phyloP scores from a whole-genome alignment of 495 filamentous ascomycete genomes.

The Neurospora sp. region DNA sequence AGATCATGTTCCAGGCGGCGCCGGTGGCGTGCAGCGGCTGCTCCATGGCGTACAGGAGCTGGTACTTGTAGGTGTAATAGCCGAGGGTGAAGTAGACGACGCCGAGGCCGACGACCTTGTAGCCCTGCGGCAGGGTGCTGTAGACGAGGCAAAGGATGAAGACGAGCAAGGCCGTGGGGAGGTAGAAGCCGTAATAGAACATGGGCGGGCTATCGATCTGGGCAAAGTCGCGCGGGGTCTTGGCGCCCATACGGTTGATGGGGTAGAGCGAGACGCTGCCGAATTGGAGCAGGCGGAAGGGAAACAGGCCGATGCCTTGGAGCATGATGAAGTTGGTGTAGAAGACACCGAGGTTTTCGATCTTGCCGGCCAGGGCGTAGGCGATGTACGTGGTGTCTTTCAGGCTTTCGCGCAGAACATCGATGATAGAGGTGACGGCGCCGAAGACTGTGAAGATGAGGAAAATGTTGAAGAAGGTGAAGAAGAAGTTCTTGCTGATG shows the following conservation, averaged over 20 bases:
- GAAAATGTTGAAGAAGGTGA: conserved; percentile 98
- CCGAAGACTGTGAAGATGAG: conserved; percentile 87
- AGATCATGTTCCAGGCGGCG: conserved; percentile 89
- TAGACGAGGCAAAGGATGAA: conserved; percentile 94
- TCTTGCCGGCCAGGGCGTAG: conserved; percentile 59
- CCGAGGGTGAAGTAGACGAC: conserved; percentile 82
- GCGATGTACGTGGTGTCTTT: conserved; percentile 73
- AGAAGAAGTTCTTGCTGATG: conserved; percentile 99
- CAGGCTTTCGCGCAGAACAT: conserved; percentile 60
- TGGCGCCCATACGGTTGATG: conserved; percentile 63
- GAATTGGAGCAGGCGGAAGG: conserved; percentile 83
- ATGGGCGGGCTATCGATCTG: conserved; percentile 71
- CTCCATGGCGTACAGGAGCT: conserved; percentile 96
- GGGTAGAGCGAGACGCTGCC: conserved; percentile 81
- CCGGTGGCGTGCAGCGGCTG: conserved; percentile 93
- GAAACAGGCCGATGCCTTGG: conserved; percentile 84
- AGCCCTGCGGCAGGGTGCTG: conserved; percentile 75
- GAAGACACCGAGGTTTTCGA: conserved; percentile 65
- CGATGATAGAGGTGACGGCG: conserved; percentile 62
- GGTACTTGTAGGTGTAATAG: conserved; percentile 95
- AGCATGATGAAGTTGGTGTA: conserved; percentile 94
- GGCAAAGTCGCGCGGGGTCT: conserved; percentile 84
- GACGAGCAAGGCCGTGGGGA: conserved; percentile 83
- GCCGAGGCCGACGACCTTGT: conserved; percentile 72
- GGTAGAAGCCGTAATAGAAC: conserved; percentile 93